Evolutionary conservation across 305 asterid genomes (phyloP).

Genomic region (Fraxinus sp.): DNA sequence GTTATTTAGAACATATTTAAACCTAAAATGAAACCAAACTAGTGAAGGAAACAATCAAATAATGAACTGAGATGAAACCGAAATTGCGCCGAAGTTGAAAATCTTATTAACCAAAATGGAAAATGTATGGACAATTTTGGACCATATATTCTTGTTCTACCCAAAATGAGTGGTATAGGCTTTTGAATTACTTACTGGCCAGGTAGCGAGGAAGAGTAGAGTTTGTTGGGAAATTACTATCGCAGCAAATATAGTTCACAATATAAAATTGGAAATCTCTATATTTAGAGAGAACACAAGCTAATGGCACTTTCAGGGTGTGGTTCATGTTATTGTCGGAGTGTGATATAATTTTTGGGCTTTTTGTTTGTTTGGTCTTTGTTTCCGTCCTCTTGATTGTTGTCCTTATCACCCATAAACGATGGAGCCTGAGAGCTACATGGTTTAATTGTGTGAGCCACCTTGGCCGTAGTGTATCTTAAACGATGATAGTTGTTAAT

Average conservation of each 20-base stretch:
- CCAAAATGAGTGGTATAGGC: neutral
- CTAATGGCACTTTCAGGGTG: neutral
- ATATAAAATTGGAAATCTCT: neutral
- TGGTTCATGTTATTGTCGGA: neutral
- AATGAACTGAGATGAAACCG: neutral
- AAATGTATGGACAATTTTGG: neutral
- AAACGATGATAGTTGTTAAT: neutral
- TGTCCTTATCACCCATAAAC: neutral
- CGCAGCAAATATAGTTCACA: neutral
- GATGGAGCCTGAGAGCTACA: neutral
- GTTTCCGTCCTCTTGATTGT: neutral
- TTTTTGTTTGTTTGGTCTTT: neutral
- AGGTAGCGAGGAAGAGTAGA: neutral
- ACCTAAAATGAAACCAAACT: neutral
- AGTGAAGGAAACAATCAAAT: neutral
- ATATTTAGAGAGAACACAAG: neutral
- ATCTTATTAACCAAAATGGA: neutral
- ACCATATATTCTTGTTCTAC: neutral
- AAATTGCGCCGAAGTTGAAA: neutral
- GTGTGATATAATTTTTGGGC: neutral
- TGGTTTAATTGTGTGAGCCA: neutral
- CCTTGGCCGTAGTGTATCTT: neutral
- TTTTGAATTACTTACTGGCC: neutral
- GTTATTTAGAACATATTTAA: neutral
- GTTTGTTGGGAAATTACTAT: neutral